Evolutionary conservation across 2,329 filamentous ascomycete genomes (phyloP).

Genomic region (Hymenoscyphus albidus): DNA sequence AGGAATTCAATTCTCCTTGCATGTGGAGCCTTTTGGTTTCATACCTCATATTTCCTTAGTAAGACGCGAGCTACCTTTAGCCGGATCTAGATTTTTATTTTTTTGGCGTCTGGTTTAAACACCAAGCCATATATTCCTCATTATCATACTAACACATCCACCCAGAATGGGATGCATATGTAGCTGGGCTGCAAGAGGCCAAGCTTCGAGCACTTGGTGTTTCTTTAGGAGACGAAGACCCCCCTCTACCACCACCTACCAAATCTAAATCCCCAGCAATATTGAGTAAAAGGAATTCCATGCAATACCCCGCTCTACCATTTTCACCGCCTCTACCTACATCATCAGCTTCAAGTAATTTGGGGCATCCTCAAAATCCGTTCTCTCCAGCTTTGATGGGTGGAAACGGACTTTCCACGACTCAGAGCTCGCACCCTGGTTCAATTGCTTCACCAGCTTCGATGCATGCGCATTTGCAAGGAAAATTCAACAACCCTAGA

Average conservation of each 20-base stretch:
- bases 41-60: slow-evolving; percentile 2
- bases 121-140: slow-evolving; percentile 1
- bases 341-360: slow-evolving; percentile 70
- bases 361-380: slow-evolving; percentile 52
- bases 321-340: slow-evolving; percentile 83
- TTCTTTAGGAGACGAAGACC: slow-evolving; percentile 70
- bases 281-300: slow-evolving; percentile 64
- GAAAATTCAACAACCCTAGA: slow-evolving; percentile 65
- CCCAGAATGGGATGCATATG: slow-evolving; percentile 69
- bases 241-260: slow-evolving; percentile 51
- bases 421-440: slow-evolving; percentile 59
- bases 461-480: slow-evolving; percentile 53
- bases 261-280: slow-evolving; percentile 69
- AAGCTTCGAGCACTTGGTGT: slow-evolving; percentile 91
- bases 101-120: background rate
- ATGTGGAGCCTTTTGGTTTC: background rate
- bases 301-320: slow-evolving; percentile 69
- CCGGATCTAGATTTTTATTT: background rate
- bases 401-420: slow-evolving; percentile 54
- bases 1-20: slow-evolving; percentile 7
- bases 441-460: slow-evolving; percentile 71
- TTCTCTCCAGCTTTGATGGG: slow-evolving; percentile 54
- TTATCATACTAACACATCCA: slow-evolving; percentile 12
- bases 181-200: slow-evolving; percentile 78
- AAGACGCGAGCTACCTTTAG: background rate